A percentile compares a stretch with the other conserved stretches of the same genome.
phyloP scores from a whole-genome alignment of 768 basidiomycete species.

The Suillus subalutaceus region DNA sequence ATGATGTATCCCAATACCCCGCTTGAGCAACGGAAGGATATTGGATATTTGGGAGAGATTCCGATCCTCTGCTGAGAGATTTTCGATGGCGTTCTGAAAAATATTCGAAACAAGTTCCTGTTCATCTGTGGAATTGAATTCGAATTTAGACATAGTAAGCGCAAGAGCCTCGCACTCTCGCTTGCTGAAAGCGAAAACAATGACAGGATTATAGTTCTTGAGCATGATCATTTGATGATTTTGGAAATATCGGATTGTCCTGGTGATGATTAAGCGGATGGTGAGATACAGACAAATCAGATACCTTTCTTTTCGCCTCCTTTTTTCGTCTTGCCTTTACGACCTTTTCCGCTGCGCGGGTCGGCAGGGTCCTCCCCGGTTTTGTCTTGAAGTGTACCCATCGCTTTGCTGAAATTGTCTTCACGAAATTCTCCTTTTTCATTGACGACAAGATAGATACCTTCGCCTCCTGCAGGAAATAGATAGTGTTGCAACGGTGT shows the following conservation, averaged over 20 bases:
- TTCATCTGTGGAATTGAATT: conserved; percentile 93
- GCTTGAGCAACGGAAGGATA: conserved; percentile 87
- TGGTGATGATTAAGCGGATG: conserved; percentile 31
- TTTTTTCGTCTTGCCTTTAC: conserved; percentile 91
- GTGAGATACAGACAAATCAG: background rate
- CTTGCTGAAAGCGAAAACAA: conserved; percentile 98
- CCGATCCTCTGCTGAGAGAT: conserved; percentile 83
- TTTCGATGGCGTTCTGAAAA: conserved; percentile 95
- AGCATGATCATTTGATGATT: conserved; percentile 98
- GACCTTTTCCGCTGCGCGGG: conserved; percentile 79
- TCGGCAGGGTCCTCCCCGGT: conserved; percentile 93
- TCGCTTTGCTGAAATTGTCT: conserved; percentile 97
- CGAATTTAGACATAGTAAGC: conserved; percentile 89
- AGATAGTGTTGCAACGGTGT: conserved; percentile 98
- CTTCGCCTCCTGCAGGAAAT: conserved; percentile 95
- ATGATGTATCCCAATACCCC: conserved; percentile 98
- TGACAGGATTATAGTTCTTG: conserved; percentile 97
- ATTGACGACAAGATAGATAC: conserved; percentile 98
- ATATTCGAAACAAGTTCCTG: conserved; percentile 84
- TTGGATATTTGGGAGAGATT: conserved; percentile 92
- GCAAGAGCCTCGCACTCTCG: conserved; percentile 96
- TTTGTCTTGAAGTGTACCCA: conserved; percentile 87
- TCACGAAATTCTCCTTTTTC: conserved; percentile 97
- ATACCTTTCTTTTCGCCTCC: conserved; percentile 92
- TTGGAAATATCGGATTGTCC: conserved; percentile 94